phyloP scores from a whole-genome alignment of 768 basidiomycete genomes.

The Hypsizygus marmoreus region DNA sequence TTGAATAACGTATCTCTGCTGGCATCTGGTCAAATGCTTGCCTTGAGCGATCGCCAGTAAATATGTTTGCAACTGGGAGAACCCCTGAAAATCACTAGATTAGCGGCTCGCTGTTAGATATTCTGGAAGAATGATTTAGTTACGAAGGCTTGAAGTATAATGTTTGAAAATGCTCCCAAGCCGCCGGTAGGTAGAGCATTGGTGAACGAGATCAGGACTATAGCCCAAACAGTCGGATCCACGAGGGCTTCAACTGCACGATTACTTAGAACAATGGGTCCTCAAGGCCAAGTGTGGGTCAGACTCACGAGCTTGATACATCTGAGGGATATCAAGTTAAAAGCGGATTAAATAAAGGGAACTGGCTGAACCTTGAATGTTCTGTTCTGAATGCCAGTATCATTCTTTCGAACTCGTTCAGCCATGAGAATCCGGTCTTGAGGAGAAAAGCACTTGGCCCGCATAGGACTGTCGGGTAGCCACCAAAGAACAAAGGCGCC shows the following conservation, averaged over 20 bases:
- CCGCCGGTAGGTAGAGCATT: conserved; percentile 51
- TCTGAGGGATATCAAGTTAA: too few relatives aligned
- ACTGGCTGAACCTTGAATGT: conserved; percentile 43
- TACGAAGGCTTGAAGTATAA: conserved; percentile 49
- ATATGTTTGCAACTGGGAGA: conserved; percentile 49
- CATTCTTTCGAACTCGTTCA: conserved; percentile 52
- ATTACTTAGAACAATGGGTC: background rate
- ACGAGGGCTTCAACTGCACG: conserved; percentile 41
- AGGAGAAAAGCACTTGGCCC: conserved; percentile 47
- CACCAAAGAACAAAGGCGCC: conserved; percentile 49
- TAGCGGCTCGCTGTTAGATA: background rate
- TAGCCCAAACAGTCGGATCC: conserved; percentile 49
- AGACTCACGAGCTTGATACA: conserved; percentile 33
- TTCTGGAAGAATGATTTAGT: conserved; percentile 11
- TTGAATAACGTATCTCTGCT: too few relatives aligned
- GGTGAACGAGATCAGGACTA: conserved; percentile 48
- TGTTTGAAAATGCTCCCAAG: conserved; percentile 53
- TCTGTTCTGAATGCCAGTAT: conserved; percentile 54
- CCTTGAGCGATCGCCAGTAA: conserved; percentile 52
- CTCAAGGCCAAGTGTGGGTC: background rate
- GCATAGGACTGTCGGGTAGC: conserved; percentile 52
- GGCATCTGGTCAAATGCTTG: too few relatives aligned
- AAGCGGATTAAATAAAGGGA: too few relatives aligned
- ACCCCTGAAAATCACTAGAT: conserved; percentile 36
- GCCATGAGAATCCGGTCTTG: conserved; percentile 50